These are phyloP conservation scores for Geosmithia putterillii DNA, from an alignment of 2,329 filamentous ascomycete species.

Conservation along the genomic window DNA sequence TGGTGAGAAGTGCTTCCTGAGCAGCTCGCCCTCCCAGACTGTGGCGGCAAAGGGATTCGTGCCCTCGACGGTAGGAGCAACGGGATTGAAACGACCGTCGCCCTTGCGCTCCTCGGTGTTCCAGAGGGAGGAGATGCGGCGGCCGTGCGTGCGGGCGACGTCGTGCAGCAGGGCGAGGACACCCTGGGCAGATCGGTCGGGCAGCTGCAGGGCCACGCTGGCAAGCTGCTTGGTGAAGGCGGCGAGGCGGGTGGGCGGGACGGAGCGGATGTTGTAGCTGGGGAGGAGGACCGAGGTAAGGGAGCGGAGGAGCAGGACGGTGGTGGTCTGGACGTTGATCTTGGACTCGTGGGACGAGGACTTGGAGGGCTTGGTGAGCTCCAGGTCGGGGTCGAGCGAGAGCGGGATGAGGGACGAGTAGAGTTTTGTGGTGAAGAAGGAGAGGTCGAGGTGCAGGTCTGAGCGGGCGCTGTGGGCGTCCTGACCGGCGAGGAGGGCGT, in stretches of 20 bases:
- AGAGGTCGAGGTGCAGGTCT: slow-evolving; percentile 77
- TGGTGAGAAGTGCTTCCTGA: slow-evolving; percentile 77
- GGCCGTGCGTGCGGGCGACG: slow-evolving; percentile 68
- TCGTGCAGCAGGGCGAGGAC: slow-evolving; percentile 67
- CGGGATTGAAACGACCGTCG: slow-evolving; percentile 72
- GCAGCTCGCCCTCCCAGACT: slow-evolving; percentile 84
- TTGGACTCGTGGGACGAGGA: slow-evolving; percentile 38
- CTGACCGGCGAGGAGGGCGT: slow-evolving; percentile 89
- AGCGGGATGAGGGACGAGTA: slow-evolving; percentile 76
- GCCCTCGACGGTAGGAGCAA: slow-evolving; percentile 62
- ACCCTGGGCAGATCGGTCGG: slow-evolving; percentile 78
- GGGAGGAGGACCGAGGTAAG: slow-evolving; percentile 74
- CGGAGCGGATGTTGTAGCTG: slow-evolving; percentile 55
- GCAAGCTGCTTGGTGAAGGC: slow-evolving; percentile 89
- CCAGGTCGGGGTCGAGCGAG: slow-evolving; percentile 73
- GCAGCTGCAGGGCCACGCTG: slow-evolving; percentile 69
- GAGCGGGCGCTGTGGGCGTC: slow-evolving; percentile 77
- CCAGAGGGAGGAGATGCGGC: slow-evolving; percentile 79
- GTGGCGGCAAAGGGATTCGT: slow-evolving; percentile 87
- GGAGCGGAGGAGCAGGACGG: slow-evolving; percentile 80
- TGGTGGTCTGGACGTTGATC: slow-evolving; percentile 91
- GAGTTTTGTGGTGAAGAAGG: slow-evolving; percentile 89
- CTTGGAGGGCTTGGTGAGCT: slow-evolving; percentile 46
- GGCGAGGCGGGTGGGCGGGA: slow-evolving; percentile 75
- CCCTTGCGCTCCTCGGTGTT: slow-evolving; percentile 88